Base-by-base conservation (phyloP, 139 green algal genomes). In the Tetraselmis chui region DNA sequence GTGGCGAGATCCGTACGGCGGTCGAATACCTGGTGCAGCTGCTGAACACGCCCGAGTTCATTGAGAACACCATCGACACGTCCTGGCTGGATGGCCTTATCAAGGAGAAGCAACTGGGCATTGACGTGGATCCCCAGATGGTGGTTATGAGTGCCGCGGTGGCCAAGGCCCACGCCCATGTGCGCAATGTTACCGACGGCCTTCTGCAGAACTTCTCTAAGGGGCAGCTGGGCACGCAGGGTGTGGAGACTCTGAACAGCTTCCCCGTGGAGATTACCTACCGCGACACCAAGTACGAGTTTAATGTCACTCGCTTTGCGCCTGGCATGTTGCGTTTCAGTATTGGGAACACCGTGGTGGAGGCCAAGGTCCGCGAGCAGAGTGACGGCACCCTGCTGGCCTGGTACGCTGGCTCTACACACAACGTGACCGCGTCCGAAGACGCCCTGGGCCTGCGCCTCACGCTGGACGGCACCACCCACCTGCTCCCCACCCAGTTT, bases 61-160 rank as follows among this genome's bases (percentile, higher is more conserved):
- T 93, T 28, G 76, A 79, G 79, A 94, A 96, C 85, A 78, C 86
- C 31, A 92, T 98, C 81, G 91, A 98, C 91, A 99, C 95, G 0
- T 91, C 93, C 76, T 99, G 97, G 97, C 91, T 99, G 79, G 97
- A 99, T 88, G 84, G 80, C 0, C 91, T 96, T 79, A 99, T 99
- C 83, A 67, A 67, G 45, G 45, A 67, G 45, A 67, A 67, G 45
- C 18, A 5, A 18, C 45, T 67, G 45, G 45, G 45, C 45, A 67
- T 67, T 18, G 45, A 67, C 45, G 18, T 67, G 5, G 45, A 67
- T 18, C 45, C 45, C 11, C 45, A 67, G 45, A 67, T 67, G 45
- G 45, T 67, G 45, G 45, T 67, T 18, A 67, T 67, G 45, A 67
- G 45, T 18, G 45, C 45, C 45, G 45, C 45, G 45, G 45, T 67